Evolutionary conservation across 2,329 filamentous ascomycete species (phyloP).

Genomic region (Penicillium sp.): DNA sequence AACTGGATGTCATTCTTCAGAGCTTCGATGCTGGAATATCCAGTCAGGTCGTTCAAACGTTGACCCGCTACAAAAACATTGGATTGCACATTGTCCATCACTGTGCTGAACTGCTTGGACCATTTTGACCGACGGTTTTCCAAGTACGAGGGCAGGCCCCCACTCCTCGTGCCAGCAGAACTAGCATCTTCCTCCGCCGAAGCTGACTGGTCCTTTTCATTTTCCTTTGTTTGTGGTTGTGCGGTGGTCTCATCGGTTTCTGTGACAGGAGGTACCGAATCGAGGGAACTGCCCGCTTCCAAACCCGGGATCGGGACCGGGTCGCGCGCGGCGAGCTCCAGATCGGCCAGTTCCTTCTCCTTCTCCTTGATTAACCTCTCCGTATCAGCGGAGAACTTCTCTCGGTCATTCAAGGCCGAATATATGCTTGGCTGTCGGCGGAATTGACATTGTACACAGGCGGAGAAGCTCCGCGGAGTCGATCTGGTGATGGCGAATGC

Average conservation of each 20-base stretch:
- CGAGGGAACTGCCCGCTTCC: conserved; percentile 22
- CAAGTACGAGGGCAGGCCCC: conserved; percentile 36
- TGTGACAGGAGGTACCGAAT: conserved; percentile 11
- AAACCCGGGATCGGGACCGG: conserved; percentile 15
- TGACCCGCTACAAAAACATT: conserved; percentile 82
- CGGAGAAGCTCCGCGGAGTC: conserved; percentile 34
- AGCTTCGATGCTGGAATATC: conserved; percentile 85
- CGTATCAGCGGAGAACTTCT: conserved; percentile 24
- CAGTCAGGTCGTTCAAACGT: conserved; percentile 88
- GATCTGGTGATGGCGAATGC: conserved; percentile 22
- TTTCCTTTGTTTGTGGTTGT: conserved; percentile 12
- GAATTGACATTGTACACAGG: conserved; percentile 46
- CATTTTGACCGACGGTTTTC: conserved; percentile 54
- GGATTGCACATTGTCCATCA: conserved; percentile 88
- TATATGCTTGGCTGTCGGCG: conserved; percentile 30
- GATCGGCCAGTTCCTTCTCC: conserved; percentile 9
- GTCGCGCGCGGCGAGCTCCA: conserved; percentile 22
- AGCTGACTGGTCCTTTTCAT: conserved; percentile 11
- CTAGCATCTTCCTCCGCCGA: conserved; percentile 9
- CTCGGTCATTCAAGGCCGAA: conserved; percentile 24
- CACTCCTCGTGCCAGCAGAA: conserved; percentile 2
- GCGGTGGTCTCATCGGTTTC: conserved; percentile 8
- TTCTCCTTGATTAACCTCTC: conserved; percentile 13
- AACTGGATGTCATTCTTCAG: conserved; percentile 74
- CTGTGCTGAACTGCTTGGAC: conserved; percentile 61